Evolutionary conservation across 225 moss, liverwort and hornwort genomes (phyloP).

Genomic region (Pseudisothecium myosuroides): DNA sequence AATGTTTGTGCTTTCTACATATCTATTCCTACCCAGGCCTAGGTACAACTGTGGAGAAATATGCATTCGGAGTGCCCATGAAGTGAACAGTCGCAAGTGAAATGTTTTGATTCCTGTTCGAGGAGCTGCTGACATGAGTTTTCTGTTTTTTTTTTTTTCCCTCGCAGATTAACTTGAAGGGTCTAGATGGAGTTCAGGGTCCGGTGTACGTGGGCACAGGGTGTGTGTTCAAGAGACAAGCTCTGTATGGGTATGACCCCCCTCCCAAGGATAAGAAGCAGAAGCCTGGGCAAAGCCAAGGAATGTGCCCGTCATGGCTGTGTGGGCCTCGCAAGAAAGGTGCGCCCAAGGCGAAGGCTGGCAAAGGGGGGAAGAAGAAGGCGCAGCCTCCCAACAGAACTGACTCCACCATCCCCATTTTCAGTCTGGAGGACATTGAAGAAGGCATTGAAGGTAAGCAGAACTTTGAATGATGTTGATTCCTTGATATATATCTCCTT

Average conservation of each 20-base stretch:
- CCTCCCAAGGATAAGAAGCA: constrained; percentile 40
- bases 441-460: constrained; percentile 60
- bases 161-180: constrained; percentile 87
- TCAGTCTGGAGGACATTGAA: constrained; percentile 67
- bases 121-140: neutral
- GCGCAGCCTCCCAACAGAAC: constrained; percentile 22
- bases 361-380: constrained; percentile 31
- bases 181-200: constrained; percentile 78
- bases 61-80: neutral
- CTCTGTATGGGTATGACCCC: constrained; percentile 68
- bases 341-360: constrained; percentile 5
- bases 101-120: neutral
- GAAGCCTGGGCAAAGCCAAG: constrained; percentile 8
- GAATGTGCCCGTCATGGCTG: constrained; percentile 36
- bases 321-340: constrained; percentile 59
- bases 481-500: neutral
- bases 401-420: constrained; percentile 47
- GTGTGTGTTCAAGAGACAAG: constrained; percentile 64
- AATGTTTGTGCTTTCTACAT: neutral
- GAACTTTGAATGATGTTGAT: neutral
- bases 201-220: constrained; percentile 88
- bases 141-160: neutral
- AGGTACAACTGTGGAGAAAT: neutral
- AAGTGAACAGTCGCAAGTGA: neutral
- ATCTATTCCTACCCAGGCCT: neutral